phyloP scores from a whole-genome alignment of 2,329 filamentous ascomycete genomes.

The Beauveria varroae region DNA sequence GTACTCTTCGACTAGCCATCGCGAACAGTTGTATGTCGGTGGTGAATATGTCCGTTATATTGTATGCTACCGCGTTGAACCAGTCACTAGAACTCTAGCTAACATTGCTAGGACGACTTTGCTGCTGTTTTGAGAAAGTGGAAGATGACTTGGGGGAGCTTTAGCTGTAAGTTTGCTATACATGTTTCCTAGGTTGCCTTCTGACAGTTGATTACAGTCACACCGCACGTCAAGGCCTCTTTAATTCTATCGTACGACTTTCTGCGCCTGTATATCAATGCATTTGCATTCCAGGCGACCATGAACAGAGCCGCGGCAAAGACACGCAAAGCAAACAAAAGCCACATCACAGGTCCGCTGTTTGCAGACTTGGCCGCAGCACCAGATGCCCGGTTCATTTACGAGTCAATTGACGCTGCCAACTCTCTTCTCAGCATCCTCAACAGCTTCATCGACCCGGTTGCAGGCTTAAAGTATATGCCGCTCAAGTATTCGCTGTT shows the following conservation, averaged over 20 bases:
- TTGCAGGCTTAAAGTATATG: conserved; percentile 54
- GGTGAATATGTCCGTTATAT: conserved; percentile 70
- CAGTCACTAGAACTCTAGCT: too few relatives aligned
- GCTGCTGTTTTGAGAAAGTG: conserved; percentile 60
- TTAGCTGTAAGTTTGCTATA: conserved; percentile 44
- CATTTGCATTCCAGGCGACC: conserved; percentile 70
- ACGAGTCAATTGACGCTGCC: conserved; percentile 57
- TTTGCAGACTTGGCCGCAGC: conserved; percentile 50
- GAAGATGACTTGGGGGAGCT: conserved; percentile 62
- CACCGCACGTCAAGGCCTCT: conserved; percentile 57
- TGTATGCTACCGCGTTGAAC: conserved; percentile 17
- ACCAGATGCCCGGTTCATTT: conserved; percentile 58
- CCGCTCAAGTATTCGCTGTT: conserved; percentile 56
- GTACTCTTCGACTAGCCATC: conserved; percentile 63
- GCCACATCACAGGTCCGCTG: conserved; percentile 28
- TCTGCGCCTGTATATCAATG: conserved; percentile 64
- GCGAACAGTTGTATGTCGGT: conserved; percentile 61
- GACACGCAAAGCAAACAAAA: conserved; percentile 27
- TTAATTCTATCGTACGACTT: conserved; percentile 67
- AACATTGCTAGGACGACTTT: conserved; percentile 49
- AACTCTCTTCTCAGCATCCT: conserved; percentile 54
- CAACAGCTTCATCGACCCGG: conserved; percentile 51
- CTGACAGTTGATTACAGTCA: conserved; percentile 32
- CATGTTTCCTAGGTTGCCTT: not conserved
- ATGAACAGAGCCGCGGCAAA: conserved; percentile 34